Percentiles rank a stretch among this genome's conserved stretches.
Conservation (phyloP, 768 basidiomycete genomes). For the Tylopilus plumbeoviolaceoides region DNA sequence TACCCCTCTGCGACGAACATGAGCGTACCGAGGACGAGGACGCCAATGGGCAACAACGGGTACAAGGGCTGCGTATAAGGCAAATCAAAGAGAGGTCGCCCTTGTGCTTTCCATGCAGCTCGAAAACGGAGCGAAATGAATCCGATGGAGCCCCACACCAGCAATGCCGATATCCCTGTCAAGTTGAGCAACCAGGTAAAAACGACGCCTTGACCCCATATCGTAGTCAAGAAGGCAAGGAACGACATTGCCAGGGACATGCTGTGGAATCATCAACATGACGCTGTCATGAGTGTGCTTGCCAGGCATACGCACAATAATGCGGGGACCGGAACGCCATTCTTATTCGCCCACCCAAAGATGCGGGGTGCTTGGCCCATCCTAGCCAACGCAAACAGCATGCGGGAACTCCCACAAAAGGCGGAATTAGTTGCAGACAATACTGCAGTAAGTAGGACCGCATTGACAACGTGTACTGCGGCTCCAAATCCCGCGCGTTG, state of each 20-base stretch:
- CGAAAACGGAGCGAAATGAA: slow-evolving; percentile 59
- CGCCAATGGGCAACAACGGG: slow-evolving; percentile 47
- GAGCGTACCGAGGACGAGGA: slow-evolving; percentile 44
- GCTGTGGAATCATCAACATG: slow-evolving; percentile 26
- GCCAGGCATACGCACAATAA: slow-evolving; percentile 44
- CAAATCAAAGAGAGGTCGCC: slow-evolving; percentile 46
- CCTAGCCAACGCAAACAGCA: slow-evolving; percentile 58
- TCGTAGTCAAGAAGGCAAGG: slow-evolving; percentile 53
- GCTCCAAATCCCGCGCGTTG: slow-evolving; percentile 59
- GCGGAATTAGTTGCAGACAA: slow-evolving; percentile 62
- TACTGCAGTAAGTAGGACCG: slow-evolving; percentile 62
- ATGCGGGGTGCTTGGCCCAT: slow-evolving; percentile 60
- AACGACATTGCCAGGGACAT: slow-evolving; percentile 45
- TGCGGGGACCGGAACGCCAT: slow-evolving; percentile 59
- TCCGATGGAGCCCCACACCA: slow-evolving; percentile 63
- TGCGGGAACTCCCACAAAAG: slow-evolving; percentile 62
- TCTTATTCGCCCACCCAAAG: slow-evolving; percentile 61
- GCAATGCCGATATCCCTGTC: slow-evolving; percentile 61
- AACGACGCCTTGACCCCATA: slow-evolving; percentile 53
- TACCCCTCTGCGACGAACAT: slow-evolving; percentile 59
- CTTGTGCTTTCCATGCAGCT: slow-evolving; percentile 52
- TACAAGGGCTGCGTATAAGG: slow-evolving; percentile 56
- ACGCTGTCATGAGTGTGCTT: not conserved
- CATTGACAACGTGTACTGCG: slow-evolving; percentile 60
- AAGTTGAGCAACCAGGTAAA: slow-evolving; percentile 61